Evolutionary conservation across 257 asterid genomes (phyloP).

Genomic region (Jacaranda mimosifolia): DNA sequence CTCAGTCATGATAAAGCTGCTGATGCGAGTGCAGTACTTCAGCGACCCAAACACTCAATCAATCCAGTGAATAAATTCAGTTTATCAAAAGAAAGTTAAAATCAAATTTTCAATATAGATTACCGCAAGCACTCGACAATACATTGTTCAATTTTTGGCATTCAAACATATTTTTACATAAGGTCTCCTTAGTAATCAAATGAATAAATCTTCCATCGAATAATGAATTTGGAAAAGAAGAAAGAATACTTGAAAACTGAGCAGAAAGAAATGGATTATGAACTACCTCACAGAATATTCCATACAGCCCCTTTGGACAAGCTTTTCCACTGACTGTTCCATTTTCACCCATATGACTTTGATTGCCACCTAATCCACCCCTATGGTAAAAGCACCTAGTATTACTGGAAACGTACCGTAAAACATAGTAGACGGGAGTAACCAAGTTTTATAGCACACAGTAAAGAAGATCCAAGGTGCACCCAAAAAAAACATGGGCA

Average conservation of each 20-base stretch:
- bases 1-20: slow-evolving; percentile 10
- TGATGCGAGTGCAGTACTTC: neutral
- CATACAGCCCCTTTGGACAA: slow-evolving; percentile 96
- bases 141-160: neutral
- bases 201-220: slow-evolving; percentile 7
- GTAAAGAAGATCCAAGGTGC: slow-evolving; percentile 23
- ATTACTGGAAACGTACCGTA: slow-evolving; percentile 11
- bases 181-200: neutral
- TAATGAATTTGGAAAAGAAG: neutral
- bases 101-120: neutral
- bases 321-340: slow-evolving; percentile 95
- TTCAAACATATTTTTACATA: slow-evolving; percentile 14
- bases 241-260: slow-evolving; percentile 1
- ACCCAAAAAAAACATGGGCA: neutral
- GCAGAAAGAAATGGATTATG: slow-evolving; percentile 20
- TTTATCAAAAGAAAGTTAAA: neutral
- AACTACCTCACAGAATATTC: slow-evolving; percentile 84
- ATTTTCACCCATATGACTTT: slow-evolving; percentile 71
- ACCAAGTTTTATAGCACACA: slow-evolving; percentile 1
- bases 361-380: slow-evolving; percentile 87
- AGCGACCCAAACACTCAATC: slow-evolving; percentile 18
- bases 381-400: slow-evolving; percentile 48
- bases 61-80: slow-evolving; percentile 16
- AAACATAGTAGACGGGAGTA: neutral
- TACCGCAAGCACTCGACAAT: neutral